Evolutionary conservation across 345 rosid species (phyloP).

Genomic region (Brassica nigra): DNA sequence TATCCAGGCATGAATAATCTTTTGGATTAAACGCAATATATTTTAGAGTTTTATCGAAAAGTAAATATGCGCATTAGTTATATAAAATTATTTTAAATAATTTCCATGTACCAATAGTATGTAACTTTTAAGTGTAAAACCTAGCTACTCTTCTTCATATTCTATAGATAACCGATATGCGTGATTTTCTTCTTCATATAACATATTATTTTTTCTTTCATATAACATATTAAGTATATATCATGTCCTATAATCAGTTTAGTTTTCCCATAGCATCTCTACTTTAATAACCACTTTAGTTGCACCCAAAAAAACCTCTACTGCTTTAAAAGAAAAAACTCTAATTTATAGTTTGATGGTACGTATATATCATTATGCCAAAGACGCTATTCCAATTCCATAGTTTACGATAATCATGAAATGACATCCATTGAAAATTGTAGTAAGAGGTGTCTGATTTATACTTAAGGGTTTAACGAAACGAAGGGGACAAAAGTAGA

Average conservation of each 20-base stretch:
- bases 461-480: conserved; percentile 6
- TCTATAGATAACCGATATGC: not conserved
- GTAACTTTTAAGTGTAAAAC: not conserved
- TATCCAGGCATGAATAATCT: not conserved
- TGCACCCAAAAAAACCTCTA: not conserved
- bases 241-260: not conserved
- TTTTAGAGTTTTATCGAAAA: not conserved
- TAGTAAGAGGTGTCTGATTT: conserved; percentile 17
- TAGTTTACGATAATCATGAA: conserved; percentile 14
- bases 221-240: not conserved
- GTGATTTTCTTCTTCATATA: not conserved
- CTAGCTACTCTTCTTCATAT: not conserved
- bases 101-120: not conserved
- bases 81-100: not conserved
- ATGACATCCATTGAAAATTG: conserved; percentile 25
- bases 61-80: not conserved
- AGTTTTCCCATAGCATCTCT: not conserved
- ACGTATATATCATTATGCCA: conserved; percentile 18
- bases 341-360: conserved; percentile 18
- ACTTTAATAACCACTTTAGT: conserved; percentile 18
- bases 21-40: not conserved
- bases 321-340: not conserved
- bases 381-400: not conserved
- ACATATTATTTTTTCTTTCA: no score
- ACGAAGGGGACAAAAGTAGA: conserved; percentile 23